Conservation (phyloP, 2,329 filamentous ascomycete species). For the Cryphonectria nitschkei region DNA sequence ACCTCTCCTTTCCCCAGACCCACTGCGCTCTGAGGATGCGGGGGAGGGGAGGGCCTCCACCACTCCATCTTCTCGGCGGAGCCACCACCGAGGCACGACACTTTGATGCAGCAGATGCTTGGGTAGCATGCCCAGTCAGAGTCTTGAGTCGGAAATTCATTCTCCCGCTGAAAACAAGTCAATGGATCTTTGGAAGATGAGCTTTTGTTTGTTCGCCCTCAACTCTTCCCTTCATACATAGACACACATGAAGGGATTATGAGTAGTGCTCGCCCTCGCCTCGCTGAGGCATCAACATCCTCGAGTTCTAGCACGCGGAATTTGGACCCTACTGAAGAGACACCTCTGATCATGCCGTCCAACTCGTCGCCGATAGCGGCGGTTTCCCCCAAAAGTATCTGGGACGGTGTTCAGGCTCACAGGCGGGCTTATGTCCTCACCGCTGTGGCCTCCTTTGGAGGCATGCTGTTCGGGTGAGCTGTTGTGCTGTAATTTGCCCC, state of each 20-base stretch:
- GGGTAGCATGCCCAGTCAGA: neutral
- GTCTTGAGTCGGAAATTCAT: neutral
- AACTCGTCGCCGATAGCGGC: neutral
- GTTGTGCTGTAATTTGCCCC: neutral
- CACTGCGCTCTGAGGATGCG: constrained; percentile 3
- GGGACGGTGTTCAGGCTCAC: constrained; percentile 23
- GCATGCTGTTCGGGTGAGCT: constrained; percentile 28
- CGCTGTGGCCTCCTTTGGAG: constrained; percentile 27
- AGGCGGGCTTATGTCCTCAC: constrained; percentile 24
- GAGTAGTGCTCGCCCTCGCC: neutral
- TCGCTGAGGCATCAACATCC: neutral
- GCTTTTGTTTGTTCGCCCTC: neutral
- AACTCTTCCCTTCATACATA: neutral
- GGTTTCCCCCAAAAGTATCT: constrained; percentile 11
- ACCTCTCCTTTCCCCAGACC: neutral
- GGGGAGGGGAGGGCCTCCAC: constrained; percentile 3
- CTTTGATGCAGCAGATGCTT: neutral
- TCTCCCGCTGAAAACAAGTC: neutral
- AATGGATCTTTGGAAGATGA: neutral
- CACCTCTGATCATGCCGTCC: constrained; percentile 16
- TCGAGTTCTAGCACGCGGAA: neutral
- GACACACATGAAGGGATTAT: neutral
- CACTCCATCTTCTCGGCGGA: constrained; percentile 3
- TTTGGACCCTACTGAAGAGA: constrained; percentile 1
- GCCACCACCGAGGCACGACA: constrained; percentile 9